These are phyloP conservation scores for Poterioochromonas sp. DNA, from an alignment of 352 stramenopile genomes.

Conservation along the genomic window DNA sequence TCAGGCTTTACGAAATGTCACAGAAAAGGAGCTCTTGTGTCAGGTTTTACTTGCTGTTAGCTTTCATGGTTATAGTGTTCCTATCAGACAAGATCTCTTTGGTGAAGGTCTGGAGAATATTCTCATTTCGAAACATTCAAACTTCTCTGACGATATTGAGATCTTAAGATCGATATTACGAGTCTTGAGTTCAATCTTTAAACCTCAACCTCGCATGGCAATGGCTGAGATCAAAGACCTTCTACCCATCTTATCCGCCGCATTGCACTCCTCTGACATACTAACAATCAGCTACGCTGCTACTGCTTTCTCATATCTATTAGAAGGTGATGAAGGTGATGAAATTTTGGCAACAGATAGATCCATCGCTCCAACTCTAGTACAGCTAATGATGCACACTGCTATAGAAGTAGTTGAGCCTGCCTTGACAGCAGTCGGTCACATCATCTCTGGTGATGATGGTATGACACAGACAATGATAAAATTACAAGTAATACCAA, in stretches of 20 bases:
- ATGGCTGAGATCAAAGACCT: not conserved
- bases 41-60: not conserved
- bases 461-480: conserved; percentile 98
- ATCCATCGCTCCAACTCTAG: conserved; percentile 76
- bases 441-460: conserved; percentile 98
- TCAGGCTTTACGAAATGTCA: not conserved
- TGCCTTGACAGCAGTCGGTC: conserved; percentile 88
- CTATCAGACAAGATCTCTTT: not conserved
- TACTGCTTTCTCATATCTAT: not conserved
- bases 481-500: conserved; percentile 88
- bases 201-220: not conserved
- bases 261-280: not conserved
- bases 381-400: conserved; percentile 88
- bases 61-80: conserved; percentile 6
- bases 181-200: not conserved
- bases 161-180: not conserved
- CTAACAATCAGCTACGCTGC: conserved; percentile 10
- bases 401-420: conserved; percentile 85
- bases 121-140: conserved; percentile 13
- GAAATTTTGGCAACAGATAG: not conserved
- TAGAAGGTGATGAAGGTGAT: not conserved
- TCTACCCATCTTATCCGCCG: conserved; percentile 8
- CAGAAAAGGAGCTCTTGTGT: not conserved
- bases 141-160: not conserved
- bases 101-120: not conserved